phyloP scores from a whole-genome alignment of 2,329 filamentous ascomycete genomes.

The Alternaria panax region DNA sequence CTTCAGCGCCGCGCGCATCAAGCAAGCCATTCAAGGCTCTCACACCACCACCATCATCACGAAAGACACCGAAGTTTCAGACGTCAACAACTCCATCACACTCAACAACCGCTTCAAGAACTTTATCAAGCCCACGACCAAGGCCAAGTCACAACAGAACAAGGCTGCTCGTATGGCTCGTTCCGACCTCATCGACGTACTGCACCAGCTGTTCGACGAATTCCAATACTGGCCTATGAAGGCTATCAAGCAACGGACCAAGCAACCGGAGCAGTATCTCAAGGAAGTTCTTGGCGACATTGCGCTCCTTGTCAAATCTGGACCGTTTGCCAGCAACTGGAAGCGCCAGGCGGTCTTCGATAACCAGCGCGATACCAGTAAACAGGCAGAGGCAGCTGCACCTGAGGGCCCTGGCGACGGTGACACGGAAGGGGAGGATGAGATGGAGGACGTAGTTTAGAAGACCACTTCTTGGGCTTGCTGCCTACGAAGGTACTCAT shows the following conservation, averaged over 20 bases:
- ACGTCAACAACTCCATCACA: slow-evolving; percentile 35
- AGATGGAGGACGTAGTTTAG: slow-evolving; percentile 78
- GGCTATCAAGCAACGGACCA: slow-evolving; percentile 75
- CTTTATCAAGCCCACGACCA: slow-evolving; percentile 38
- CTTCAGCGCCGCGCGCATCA: slow-evolving; percentile 51
- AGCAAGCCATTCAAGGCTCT: slow-evolving; percentile 55
- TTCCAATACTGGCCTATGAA: slow-evolving; percentile 97
- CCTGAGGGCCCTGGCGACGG: slow-evolving; percentile 60
- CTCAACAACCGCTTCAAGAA: slow-evolving; percentile 43
- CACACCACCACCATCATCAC: slow-evolving; percentile 42
- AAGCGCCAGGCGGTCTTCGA: slow-evolving; percentile 74
- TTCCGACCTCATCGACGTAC: slow-evolving; percentile 83
- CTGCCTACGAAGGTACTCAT: neutral
- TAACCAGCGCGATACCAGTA: slow-evolving; percentile 52
- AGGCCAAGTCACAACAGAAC: slow-evolving; percentile 55
- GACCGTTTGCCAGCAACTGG: slow-evolving; percentile 86
- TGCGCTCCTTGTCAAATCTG: slow-evolving; percentile 81
- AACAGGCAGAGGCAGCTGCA: slow-evolving; percentile 34
- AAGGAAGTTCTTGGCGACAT: slow-evolving; percentile 84
- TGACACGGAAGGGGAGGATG: slow-evolving; percentile 71
- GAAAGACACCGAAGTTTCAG: slow-evolving; percentile 33
- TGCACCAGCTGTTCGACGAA: slow-evolving; percentile 82
- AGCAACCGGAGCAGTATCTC: slow-evolving; percentile 92
- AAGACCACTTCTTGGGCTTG: neutral
- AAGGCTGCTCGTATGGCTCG: slow-evolving; percentile 91